Conservation (phyloP, 169 alveolate genomes). For the Cryptosporidium sp. region DNA sequence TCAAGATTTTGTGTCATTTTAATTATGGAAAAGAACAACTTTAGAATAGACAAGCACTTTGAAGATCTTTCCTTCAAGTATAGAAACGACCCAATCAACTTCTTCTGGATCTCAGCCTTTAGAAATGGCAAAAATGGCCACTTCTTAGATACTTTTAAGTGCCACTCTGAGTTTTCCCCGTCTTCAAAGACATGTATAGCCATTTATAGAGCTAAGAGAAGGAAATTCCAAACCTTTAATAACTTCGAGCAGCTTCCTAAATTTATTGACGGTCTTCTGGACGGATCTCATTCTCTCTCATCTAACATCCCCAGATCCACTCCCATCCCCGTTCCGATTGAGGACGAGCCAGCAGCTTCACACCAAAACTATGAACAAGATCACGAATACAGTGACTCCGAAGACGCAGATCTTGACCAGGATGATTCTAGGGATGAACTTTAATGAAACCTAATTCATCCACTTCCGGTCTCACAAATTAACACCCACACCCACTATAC, state of each 20-base stretch:
- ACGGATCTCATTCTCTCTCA: constrained; percentile 41
- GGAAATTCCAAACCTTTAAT: constrained; percentile 38
- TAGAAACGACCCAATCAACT: constrained; percentile 71
- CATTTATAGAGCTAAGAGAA: constrained; percentile 63
- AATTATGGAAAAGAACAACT: constrained; percentile 7
- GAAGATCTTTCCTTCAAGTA: constrained; percentile 56
- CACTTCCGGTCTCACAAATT: not conserved
- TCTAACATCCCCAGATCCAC: constrained; percentile 21
- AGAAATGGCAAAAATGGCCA: constrained; percentile 49
- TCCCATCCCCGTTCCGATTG: constrained; percentile 29
- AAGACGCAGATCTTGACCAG: constrained; percentile 6
- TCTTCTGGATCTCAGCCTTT: constrained; percentile 65
- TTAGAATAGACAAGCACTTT: not conserved
- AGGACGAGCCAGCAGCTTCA: not conserved
- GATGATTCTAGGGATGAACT: constrained; percentile 28
- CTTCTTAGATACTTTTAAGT: constrained; percentile 44
- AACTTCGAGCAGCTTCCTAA: constrained; percentile 4
- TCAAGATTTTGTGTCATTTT: constrained; percentile 60
- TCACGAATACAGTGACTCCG: constrained; percentile 32
- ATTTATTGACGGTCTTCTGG: constrained; percentile 65
- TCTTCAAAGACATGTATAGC: constrained; percentile 27
- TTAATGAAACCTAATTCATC: not conserved
- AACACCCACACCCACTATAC: not conserved
- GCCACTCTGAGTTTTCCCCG: constrained; percentile 11
- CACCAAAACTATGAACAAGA: constrained; percentile 4